Evolutionary conservation across 163 green algal species (phyloP).

Genomic region (Scenedesmus sp.): DNA sequence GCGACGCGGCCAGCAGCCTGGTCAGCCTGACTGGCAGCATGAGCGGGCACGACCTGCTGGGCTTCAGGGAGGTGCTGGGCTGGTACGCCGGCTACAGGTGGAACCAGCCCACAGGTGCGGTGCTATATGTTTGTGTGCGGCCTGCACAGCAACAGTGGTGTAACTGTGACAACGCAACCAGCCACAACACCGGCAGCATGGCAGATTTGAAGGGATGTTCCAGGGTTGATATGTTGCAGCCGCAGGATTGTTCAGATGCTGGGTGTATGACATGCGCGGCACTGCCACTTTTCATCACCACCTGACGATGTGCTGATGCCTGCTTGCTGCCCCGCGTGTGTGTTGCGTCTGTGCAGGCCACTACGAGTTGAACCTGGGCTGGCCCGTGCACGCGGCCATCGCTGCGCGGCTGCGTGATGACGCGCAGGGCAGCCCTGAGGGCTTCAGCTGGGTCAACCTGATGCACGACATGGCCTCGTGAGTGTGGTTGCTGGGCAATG

Average conservation of each 20-base stretch:
- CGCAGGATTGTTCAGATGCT: too few species aligned
- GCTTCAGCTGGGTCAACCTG: constrained; percentile 72
- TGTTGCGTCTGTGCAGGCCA: constrained; percentile 56
- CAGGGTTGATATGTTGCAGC: too few species aligned
- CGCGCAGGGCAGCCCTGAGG: constrained; percentile 51
- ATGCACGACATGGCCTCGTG: constrained; percentile 65
- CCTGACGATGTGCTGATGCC: background rate
- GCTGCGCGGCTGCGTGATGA: constrained; percentile 69
- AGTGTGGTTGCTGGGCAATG: background rate
- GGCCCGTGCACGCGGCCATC: constrained; percentile 60
- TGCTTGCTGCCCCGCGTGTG: background rate
- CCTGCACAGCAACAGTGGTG: background rate
- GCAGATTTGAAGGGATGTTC: background rate
- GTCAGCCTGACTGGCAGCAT: background rate
- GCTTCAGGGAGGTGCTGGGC: constrained; percentile 54
- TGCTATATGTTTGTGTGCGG: background rate
- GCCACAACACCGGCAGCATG: background rate
- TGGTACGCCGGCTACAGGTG: constrained; percentile 52
- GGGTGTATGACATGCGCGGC: background rate
- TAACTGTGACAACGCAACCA: too few species aligned
- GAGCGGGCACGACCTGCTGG: constrained; percentile 53
- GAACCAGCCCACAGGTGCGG: constrained; percentile 36
- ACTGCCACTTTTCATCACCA: background rate
- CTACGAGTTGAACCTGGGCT: constrained; percentile 76
- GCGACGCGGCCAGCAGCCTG: constrained; percentile 58